Evolutionary conservation across 257 asterid species (phyloP), one percentile per base, ranked within the genome.

Genomic region (Euphrasia confusa): DNA sequence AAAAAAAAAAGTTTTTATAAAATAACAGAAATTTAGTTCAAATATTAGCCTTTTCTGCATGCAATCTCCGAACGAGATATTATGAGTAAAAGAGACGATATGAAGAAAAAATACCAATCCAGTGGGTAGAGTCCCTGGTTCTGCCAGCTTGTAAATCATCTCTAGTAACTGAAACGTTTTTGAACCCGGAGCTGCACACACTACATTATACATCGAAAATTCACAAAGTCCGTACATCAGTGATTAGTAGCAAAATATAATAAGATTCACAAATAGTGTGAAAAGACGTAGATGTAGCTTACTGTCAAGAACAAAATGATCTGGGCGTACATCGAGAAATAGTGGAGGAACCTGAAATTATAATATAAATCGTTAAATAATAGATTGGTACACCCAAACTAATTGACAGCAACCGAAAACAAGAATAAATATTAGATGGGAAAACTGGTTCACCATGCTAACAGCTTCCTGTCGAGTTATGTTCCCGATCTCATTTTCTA

Each of bases 181-280:
- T 14, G 98, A 88, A 45, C 98, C 99, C 11, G 99, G 99, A 68
- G 99, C 99, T 4, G 99, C 99, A 76, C 99, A 93, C 99, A 93
- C 99, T 93, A 84, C 92, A 81, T 65, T 18, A 68, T 35, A 40
- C 2, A 80, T 32, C 67, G 74, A 65, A 67, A 71, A 74, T 52
- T 68, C 62, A 70, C 42, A 56, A 48, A 58, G 27, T 45, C 39
- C 3, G 47, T 65, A 73, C 60, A 63, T 62, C 63, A 70, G 26
- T 18, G 60, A 72, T 68, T 54, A 45, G 17, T 45, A 44, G 50
- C 11, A 10, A 1, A 2, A 44, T 21, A 49, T 11, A 5, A 62
- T 14, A 67, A 30, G n/a, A 64, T 44, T 4, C 42, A 7, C 26
- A 48, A 37, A 67, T 44, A 60, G 63, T 54, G 45, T 32, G 33